Evolutionary conservation across 495 filamentous ascomycete species (phyloP).

Genomic region (Extremus antarcticus): DNA sequence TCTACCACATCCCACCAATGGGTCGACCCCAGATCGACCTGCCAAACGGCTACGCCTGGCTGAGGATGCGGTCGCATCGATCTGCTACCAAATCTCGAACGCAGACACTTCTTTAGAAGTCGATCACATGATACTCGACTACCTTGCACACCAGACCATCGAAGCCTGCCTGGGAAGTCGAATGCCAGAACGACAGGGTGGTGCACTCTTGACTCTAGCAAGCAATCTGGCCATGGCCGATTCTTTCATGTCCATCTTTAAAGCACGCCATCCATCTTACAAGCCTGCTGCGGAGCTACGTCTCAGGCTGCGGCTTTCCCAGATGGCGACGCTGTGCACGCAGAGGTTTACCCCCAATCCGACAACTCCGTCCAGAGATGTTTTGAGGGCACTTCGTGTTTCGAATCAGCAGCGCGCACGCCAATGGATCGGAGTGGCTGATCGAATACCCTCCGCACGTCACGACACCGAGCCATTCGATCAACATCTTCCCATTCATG

Average conservation of each 20-base stretch:
- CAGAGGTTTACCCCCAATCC: constrained; percentile 20
- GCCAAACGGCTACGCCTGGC: not conserved
- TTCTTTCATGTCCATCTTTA: constrained; percentile 30
- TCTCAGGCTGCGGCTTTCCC: constrained; percentile 28
- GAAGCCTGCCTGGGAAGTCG: constrained; percentile 25
- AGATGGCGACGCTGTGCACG: constrained; percentile 29
- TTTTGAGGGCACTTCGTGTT: constrained; percentile 9
- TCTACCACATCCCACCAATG: not conserved
- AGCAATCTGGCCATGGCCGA: constrained; percentile 8
- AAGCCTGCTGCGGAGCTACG: constrained; percentile 14
- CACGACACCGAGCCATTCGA: not conserved
- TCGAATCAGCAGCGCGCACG: constrained; percentile 4
- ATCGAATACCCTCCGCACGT: not conserved
- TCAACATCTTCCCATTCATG: not conserved
- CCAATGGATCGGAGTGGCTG: constrained; percentile 1
- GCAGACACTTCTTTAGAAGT: constrained; percentile 28
- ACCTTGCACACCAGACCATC: constrained; percentile 38
- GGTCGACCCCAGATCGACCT: not conserved
- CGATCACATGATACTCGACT: constrained; percentile 45
- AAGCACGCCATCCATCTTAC: constrained; percentile 22
- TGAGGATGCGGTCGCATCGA: not conserved
- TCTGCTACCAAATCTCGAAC: not conserved
- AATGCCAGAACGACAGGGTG: not conserved
- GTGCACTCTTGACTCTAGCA: not conserved
- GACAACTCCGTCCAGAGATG: constrained; percentile 5